These are phyloP conservation scores for Tympanopsis confertula DNA, from an alignment of 2,329 filamentous ascomycete species.

Conservation along the genomic window DNA sequence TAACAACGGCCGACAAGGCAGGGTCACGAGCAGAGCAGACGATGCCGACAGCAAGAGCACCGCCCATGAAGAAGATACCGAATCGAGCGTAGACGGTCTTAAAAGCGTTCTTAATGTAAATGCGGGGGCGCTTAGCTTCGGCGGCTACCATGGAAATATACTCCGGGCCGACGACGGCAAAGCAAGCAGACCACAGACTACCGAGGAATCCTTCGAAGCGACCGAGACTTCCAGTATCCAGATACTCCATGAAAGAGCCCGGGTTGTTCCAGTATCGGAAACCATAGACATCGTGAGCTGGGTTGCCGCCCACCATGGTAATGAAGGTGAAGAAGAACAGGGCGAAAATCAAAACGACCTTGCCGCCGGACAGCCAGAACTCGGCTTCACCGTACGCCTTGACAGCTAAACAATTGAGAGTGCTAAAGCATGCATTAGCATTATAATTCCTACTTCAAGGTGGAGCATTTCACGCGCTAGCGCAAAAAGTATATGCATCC, in stretches of 20 bases:
- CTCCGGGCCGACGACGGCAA: constrained; percentile 53
- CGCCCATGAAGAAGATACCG: constrained; percentile 49
- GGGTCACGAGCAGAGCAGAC: constrained; percentile 54
- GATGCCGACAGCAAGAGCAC: constrained; percentile 47
- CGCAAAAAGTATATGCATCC: neutral
- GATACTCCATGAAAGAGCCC: constrained; percentile 18
- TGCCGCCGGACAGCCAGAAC: constrained; percentile 49
- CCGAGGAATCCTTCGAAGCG: constrained; percentile 48
- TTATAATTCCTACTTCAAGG: constrained; percentile 7
- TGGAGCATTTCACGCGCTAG: constrained; percentile 10
- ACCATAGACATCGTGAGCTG: constrained; percentile 33
- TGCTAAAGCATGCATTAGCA: constrained; percentile 6
- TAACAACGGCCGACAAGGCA: constrained; percentile 46
- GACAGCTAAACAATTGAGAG: constrained; percentile 45
- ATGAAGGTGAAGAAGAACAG: constrained; percentile 43
- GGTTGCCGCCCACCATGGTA: constrained; percentile 43
- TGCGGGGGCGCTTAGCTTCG: constrained; percentile 51
- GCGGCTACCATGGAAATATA: constrained; percentile 44
- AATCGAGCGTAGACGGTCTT: constrained; percentile 50
- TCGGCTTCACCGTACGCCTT: constrained; percentile 48
- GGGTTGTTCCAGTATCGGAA: constrained; percentile 36
- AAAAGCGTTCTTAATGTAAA: constrained; percentile 56
- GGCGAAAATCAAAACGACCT: constrained; percentile 45
- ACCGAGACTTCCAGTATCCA: constrained; percentile 27
- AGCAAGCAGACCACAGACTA: constrained; percentile 41